Evolutionary conservation across 805 yeast genomes (phyloP), one percentile per base, ranked within the genome.

Genomic region (Candida piceae): DNA sequence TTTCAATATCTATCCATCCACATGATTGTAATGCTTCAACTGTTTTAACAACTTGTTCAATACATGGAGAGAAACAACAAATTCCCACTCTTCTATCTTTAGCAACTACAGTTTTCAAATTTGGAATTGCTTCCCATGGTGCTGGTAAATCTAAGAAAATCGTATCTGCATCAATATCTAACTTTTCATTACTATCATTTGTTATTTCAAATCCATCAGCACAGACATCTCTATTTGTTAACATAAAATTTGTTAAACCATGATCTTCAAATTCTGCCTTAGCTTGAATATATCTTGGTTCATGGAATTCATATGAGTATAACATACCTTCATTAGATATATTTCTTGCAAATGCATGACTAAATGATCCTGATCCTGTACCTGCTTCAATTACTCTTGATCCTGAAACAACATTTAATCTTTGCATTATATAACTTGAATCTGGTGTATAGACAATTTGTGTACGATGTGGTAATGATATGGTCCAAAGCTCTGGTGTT

Each of bases 371-470:
- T 6, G 96, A 84, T 0, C 98, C 99, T 0, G 99, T 93, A 25
- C 99, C 99, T 1, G 97, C 96, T 63, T 93, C 99, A 32, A 93
- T 81, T 10, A 93, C 94, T 40, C 76, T 64, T 1, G 87, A 72
- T 1, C 90, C 89, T 11, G 85, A 76, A 15, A 75, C 67, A 37
- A 93, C 79, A 31, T 77, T 72, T 44, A 93, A 64, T 50, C 96
- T 66, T 57, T 90, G 96, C 44, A 85, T 74, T 37, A 93, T 88
- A 52, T 86, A 93, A 20, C 95, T 77, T 2, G 96, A 84, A 58
- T 93, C 99, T 8, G 95, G 95, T 0, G 97, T 84, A 57, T 93
- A 93, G 1, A 93, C 97, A 46, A 93, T 93, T 64, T 93, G 99
- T 0, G 99, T 93, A 60, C 99, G 72, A 57, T 93, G 99, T 2